phyloP scores from a whole-genome alignment of 2,329 filamentous ascomycete species.

The Ophiostoma himal-ulmi region DNA sequence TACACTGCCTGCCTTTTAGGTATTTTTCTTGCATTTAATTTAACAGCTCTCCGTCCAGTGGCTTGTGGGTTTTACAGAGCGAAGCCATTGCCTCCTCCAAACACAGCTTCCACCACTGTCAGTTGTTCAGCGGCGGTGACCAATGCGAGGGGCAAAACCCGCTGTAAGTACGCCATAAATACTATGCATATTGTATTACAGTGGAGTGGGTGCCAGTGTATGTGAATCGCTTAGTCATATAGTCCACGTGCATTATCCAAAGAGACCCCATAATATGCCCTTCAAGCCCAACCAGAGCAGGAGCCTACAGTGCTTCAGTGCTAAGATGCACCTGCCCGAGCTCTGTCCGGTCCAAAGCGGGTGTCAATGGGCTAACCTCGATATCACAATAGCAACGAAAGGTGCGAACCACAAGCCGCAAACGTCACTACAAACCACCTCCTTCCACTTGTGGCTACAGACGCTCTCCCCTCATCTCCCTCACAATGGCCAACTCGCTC shows the following conservation, averaged over 20 bases:
- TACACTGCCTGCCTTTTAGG: not conserved
- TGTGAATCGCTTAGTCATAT: constrained; percentile 1
- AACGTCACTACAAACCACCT: not conserved
- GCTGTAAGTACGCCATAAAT: not conserved
- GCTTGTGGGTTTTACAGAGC: not conserved
- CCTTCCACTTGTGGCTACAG: not conserved
- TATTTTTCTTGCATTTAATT: not conserved
- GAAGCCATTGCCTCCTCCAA: not conserved
- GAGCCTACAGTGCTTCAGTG: not conserved
- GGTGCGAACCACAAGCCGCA: not conserved
- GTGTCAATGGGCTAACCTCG: not conserved
- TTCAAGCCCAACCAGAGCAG: not conserved
- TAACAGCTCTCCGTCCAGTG: not conserved
- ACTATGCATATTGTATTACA: not conserved
- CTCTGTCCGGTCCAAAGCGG: constrained; percentile 2
- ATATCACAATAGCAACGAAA: constrained; percentile 12
- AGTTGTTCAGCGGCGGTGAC: not conserved
- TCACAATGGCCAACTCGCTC: constrained; percentile 49
- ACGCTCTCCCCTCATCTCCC: not conserved
- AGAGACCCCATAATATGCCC: constrained; percentile 1
- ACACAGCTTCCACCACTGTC: too few species aligned
- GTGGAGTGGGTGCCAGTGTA: not conserved
- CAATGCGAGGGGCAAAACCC: not conserved
- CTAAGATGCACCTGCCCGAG: too few species aligned
- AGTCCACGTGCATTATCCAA: not conserved